These are phyloP conservation scores for Ceratobasidium sp. DNA, from an alignment of 1,284 basidiomycete species.

Conservation along the genomic window DNA sequence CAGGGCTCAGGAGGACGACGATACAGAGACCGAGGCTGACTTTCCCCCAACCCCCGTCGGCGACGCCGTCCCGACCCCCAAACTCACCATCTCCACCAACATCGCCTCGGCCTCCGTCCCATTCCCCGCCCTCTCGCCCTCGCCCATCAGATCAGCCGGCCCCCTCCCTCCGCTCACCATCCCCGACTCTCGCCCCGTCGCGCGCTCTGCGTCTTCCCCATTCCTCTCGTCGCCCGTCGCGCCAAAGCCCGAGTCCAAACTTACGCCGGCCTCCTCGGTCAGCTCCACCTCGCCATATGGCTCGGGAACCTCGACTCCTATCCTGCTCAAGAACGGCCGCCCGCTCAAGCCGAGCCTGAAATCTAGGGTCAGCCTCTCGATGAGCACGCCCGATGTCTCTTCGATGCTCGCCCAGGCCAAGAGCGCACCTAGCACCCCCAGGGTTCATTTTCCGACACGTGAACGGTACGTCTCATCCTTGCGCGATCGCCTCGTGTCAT, in stretches of 20 bases:
- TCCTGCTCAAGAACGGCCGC: constrained; percentile 35
- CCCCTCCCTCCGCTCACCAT: constrained; percentile 23
- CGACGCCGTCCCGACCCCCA: constrained; percentile 5
- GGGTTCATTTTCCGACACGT: constrained; percentile 39
- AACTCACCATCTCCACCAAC: constrained; percentile 27
- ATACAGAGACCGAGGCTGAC: constrained; percentile 25
- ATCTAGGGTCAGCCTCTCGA: constrained; percentile 31
- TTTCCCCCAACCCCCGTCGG: constrained; percentile 26
- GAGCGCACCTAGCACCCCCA: constrained; percentile 32
- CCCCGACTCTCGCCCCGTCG: background rate
- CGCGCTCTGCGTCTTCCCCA: too few species aligned
- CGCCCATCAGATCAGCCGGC: background rate
- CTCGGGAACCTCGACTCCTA: constrained; percentile 27
- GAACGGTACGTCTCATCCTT: constrained; percentile 28
- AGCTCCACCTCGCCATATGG: constrained; percentile 15
- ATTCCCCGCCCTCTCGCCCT: constrained; percentile 37
- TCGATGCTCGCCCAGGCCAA: constrained; percentile 41
- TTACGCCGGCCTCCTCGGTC: constrained; percentile 9
- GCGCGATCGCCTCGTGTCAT: constrained; percentile 5
- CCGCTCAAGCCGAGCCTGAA: constrained; percentile 41
- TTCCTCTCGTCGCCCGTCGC: background rate
- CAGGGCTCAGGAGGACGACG: constrained; percentile 2
- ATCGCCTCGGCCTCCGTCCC: constrained; percentile 28
- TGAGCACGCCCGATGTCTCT: constrained; percentile 36
- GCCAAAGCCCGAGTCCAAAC: background rate